These are phyloP conservation scores for Colletotrichum lindemuthianum DNA, from an alignment of 2,329 filamentous ascomycete genomes.

Conservation along the genomic window DNA sequence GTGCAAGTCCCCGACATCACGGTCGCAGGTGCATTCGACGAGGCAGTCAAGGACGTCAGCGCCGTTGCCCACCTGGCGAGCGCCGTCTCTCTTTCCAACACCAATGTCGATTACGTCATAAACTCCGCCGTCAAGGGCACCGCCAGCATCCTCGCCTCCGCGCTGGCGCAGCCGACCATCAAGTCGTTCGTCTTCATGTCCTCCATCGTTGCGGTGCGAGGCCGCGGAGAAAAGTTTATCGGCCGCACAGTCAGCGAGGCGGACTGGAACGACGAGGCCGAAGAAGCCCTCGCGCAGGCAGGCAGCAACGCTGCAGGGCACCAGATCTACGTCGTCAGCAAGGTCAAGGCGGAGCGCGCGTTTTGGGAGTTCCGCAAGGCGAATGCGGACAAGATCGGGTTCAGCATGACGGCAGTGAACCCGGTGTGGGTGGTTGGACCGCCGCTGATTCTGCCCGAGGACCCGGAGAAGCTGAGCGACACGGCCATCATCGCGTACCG, in stretches of 20 bases:
- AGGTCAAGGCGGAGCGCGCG: slow-evolving; percentile 44
- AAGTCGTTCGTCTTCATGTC: slow-evolving; percentile 46
- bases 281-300: slow-evolving; percentile 41
- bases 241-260: slow-evolving; percentile 36
- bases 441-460: slow-evolving; percentile 25
- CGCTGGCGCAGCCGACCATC: slow-evolving; percentile 50
- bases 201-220: slow-evolving; percentile 37
- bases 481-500: slow-evolving; percentile 39
- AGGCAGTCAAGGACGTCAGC: slow-evolving; percentile 47
- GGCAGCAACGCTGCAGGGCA: slow-evolving; percentile 31
- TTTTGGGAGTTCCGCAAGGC: slow-evolving; percentile 44
- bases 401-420: slow-evolving; percentile 38
- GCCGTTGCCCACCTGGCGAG: slow-evolving; percentile 57
- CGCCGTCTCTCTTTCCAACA: slow-evolving; percentile 48
- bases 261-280: slow-evolving; percentile 46
- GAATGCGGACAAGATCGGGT: slow-evolving; percentile 39
- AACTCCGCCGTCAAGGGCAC: slow-evolving; percentile 48
- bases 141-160: slow-evolving; percentile 51
- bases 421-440: slow-evolving; percentile 33
- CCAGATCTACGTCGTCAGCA: slow-evolving; percentile 44
- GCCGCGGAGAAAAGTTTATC: slow-evolving; percentile 11
- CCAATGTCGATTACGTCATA: slow-evolving; percentile 55
- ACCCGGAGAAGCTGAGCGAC: slow-evolving; percentile 24
- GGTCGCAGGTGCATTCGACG: slow-evolving; percentile 46
- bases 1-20: slow-evolving; percentile 48